Evolutionary conservation across 2,329 filamentous ascomycete species (phyloP), one percentile per base, ranked within the genome.

Genomic region (Aspergillus fumigatiaffinis): DNA sequence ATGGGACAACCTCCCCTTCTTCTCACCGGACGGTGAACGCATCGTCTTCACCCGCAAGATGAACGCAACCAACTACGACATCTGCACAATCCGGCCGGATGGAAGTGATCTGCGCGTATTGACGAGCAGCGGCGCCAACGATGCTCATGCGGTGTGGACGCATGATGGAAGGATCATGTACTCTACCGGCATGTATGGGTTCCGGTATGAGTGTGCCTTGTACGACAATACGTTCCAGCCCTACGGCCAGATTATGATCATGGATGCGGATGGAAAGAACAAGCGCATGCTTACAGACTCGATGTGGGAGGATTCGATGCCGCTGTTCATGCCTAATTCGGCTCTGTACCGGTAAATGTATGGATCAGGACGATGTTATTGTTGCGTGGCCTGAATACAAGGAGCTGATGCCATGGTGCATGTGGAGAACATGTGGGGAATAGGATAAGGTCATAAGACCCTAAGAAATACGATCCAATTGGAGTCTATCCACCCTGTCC

Each of bases 141-240:
- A 79, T 53, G 76, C 77, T 0, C 77, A 79, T 62, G 76, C 77
- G 1, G 74, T 78, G 1, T 79, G 77, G 76, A 70, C 72, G 0
- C 64, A 68, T 1, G 76, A 79, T 64, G 75, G 75, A 7, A 68
- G 69, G 4, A 79, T 80, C 38, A 58, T 77, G 60, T 80, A 70
- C 44, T 71, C 63, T 6, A 77, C 67, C 9, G 76, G 76, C 4
- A 74, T 75, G 73, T 79, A 73, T 53, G 77, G 76, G 2, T 79
- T 79, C 65, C 68, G 74, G 38, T 72, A 76, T 46, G 77, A 80
- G 67, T 68, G 70, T 10, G 68, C 72, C 0, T 60, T 73, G 1
- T 79, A 74, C 52, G 77, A 79, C 52, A 58, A 76, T 38, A 78
- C 76, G 1, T 79, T 79, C 62, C 74, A 80, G 64, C 77, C 75